Conservation (phyloP, 306 rosid species). For the Mucuna pruriens region DNA sequence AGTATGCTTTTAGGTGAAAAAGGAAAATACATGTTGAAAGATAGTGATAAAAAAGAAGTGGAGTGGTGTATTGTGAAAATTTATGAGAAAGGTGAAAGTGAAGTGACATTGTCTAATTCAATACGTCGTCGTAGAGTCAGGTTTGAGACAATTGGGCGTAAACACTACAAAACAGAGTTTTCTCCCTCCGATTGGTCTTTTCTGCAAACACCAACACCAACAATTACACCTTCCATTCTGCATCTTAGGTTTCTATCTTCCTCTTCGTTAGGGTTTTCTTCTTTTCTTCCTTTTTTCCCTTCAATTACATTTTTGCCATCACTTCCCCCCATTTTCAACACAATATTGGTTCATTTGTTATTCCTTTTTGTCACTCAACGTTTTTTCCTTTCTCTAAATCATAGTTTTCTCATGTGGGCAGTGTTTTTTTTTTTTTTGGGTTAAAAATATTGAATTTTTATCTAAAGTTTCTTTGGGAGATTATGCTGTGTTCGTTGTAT, state of each 20-base stretch:
- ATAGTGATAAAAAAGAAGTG: not conserved
- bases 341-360: not conserved
- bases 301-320: slow-evolving; percentile 17
- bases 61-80: not conserved
- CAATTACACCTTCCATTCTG: slow-evolving; percentile 42
- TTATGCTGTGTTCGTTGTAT: slow-evolving; percentile 16
- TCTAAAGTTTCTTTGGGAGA: not conserved
- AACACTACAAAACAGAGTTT: not conserved
- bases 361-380: not conserved
- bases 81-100: not conserved
- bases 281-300: not conserved
- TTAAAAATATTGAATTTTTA: not conserved
- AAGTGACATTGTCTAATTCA: not conserved
- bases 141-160: slow-evolving; percentile 27
- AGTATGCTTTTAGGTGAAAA: not conserved
- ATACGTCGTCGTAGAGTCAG: slow-evolving; percentile 38
- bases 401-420: not conserved
- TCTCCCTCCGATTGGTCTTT: slow-evolving; percentile 34
- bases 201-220: slow-evolving; percentile 1
- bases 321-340: not conserved
- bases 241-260: slow-evolving; percentile 43
- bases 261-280: slow-evolving; percentile 36
- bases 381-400: not conserved
- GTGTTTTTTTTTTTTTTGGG: not conserved
- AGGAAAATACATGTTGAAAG: not conserved